Percentiles rank a stretch among this genome's conserved stretches.
phyloP scores from a whole-genome alignment of 1,284 basidiomycete species.

The Omphalotus olearius region DNA sequence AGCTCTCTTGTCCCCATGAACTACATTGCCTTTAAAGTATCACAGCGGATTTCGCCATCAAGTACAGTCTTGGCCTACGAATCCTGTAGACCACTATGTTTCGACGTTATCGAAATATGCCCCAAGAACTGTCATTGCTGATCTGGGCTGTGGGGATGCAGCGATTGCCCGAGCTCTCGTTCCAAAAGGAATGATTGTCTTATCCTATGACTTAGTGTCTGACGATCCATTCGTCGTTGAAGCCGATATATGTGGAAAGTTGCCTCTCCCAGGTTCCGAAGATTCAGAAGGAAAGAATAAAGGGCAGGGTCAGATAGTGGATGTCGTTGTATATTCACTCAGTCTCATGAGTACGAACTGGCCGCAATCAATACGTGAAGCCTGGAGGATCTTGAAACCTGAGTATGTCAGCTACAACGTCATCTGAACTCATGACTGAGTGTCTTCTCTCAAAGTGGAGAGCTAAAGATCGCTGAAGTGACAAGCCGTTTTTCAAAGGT shows the following conservation, averaged over 20 bases:
- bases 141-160: conserved; percentile 96
- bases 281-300: conserved; percentile 34
- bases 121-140: conserved; percentile 73
- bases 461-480: conserved; percentile 94
- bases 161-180: conserved; percentile 75
- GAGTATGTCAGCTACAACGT: conserved; percentile 49
- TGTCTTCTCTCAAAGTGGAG: conserved; percentile 52
- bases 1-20: neutral
- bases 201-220: conserved; percentile 81
- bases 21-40: conserved; percentile 52
- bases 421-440: conserved; percentile 3
- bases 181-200: conserved; percentile 63
- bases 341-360: conserved; percentile 98
- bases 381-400: conserved; percentile 78
- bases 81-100: conserved; percentile 82
- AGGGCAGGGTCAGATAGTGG: conserved; percentile 74
- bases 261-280: conserved; percentile 82
- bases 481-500: conserved; percentile 78
- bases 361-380: conserved; percentile 86
- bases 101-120: conserved; percentile 56
- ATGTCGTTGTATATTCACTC: conserved; percentile 90
- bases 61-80: conserved; percentile 87
- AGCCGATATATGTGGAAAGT: conserved; percentile 70
- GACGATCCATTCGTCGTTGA: conserved; percentile 72
- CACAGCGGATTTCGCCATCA: conserved; percentile 87